Base-by-base conservation (phyloP, 2,329 filamentous ascomycete species). In the Didymella pomorum region DNA sequence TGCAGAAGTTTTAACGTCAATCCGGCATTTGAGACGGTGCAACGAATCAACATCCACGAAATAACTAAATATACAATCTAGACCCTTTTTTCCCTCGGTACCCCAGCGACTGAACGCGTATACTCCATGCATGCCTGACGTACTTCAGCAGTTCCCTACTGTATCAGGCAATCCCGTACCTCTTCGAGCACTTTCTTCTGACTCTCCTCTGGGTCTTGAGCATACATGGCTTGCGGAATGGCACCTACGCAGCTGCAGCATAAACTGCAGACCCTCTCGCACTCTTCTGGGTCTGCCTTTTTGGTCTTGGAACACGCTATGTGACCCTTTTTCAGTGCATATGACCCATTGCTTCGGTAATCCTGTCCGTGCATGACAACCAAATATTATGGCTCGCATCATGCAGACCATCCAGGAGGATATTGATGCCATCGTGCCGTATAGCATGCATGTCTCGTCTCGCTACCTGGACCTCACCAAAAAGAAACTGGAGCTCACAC, bases 401-500 rank as follows among this genome's bases (percentile, higher is more conserved):
- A 51, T 60, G 52, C 42, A 49, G 39, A 50, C 52, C 6, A 44
- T 55, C 11, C 56, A 60, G 14, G 56, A 63, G 10, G 63, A 66
- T 16, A 47, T 52, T 20, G 66, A 68, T 20, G 66, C 62, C 2
- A 59, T 75, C 20, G 65, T 67, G 37, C 67, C 71, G 23, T 75
- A 75, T 46, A 68, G 57, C 46, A 75, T 76, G 74, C 74, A 76
- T 52, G 73, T 90, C 16, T 89, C 87, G 2, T 84, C 83, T 53
- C 86, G 84, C 67, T 90, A 90, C 72, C 80, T 91, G 1, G 84
- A 89, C 44, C 80, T 90, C 59, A 91, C 88, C 6, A 83, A 79
- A 69, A 84, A 86, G 71, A 91, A 91, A 73, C 80, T 91, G 10
- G 76, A 79, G 8, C 71, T 82, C 9, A 60, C 56, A 8, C 46